Evolutionary conservation across 2,329 filamentous ascomycete species (phyloP), one percentile per base, ranked within the genome.

Genomic region (Colletotrichum costaricense): DNA sequence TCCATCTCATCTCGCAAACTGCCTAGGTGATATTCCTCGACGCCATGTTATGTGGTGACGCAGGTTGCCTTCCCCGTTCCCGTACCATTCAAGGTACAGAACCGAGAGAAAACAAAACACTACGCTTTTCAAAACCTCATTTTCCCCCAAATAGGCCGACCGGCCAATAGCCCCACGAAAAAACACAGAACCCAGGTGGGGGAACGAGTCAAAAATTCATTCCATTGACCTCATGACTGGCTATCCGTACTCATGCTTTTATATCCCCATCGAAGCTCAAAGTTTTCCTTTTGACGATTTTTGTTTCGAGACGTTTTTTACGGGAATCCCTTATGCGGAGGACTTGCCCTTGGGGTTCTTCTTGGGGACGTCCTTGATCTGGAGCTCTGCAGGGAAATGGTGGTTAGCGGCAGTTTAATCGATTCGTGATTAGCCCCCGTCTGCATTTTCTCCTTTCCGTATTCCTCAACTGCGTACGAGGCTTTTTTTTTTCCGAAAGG

Each of bases 321-420:
- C 42, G 22, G 58, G 38, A 42, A 58, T 65, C 63, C 56, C 75
- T 81, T 81, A 85, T 65, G 67, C 67, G 79, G 82, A 79, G 64
- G 81, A 80, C 82, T 84, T 83, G 42, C 78, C 78, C 82, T 84
- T 84, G 67, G 66, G 59, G 82, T 84, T 86, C 85, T 95, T 88
- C 84, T 88, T 88, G 79, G 85, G 83, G 76, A 89, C 85, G 78
- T 89, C 87, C 81, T 86, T 86, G 80, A 90, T 87, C 78, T 84
- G 81, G 79, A 89, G 83, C 81, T 84, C 87, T 89, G 77, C 71
- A 49, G 66, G 57, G 54, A 24, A 24, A n/a, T n/a, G 4, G 19
- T n/a, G 33, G 63, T 75, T 49, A 75, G 73, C 38, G 12, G 16
- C 16, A 11, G 24, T 28, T 38, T 19, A n/a, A 16, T 38, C 12